Conservation (phyloP, 2,329 filamentous ascomycete species). For the Sporothrix dimorphospora region DNA sequence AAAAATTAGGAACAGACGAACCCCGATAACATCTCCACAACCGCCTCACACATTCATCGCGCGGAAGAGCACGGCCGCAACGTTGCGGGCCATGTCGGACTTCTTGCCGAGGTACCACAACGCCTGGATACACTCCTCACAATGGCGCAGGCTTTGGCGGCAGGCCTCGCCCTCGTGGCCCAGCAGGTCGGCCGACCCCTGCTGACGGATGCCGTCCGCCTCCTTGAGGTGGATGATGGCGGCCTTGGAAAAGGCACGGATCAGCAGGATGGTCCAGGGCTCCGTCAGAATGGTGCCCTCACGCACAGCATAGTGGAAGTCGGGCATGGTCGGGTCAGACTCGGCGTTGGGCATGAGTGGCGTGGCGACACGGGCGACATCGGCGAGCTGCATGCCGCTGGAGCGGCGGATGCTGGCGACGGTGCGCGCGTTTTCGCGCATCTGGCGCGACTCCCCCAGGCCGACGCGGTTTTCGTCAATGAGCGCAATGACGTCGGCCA, state of each 20-base stretch:
- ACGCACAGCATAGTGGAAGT: conserved; percentile 58
- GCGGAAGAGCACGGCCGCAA: conserved; percentile 66
- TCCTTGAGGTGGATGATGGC: conserved; percentile 45
- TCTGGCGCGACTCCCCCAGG: conserved; percentile 35
- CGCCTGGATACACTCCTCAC: conserved; percentile 55
- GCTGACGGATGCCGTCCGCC: conserved; percentile 38
- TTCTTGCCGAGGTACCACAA: conserved; percentile 60
- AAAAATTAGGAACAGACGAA: not conserved
- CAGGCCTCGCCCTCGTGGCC: conserved; percentile 34
- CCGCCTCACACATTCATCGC: conserved; percentile 52
- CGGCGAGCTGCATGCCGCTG: conserved; percentile 52
- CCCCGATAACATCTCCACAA: not conserved
- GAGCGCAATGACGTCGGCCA: conserved; percentile 57
- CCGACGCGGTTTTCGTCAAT: conserved; percentile 49
- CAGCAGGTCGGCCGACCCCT: conserved; percentile 36
- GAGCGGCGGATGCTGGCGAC: conserved; percentile 47
- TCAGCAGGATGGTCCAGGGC: conserved; percentile 61
- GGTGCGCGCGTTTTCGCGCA: conserved; percentile 41
- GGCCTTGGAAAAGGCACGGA: conserved; percentile 56
- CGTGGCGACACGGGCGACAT: conserved; percentile 53
- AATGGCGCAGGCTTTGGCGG: conserved; percentile 43
- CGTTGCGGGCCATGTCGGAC: conserved; percentile 51
- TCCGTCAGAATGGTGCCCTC: conserved; percentile 61
- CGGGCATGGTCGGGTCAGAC: conserved; percentile 40
- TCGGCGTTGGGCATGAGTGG: conserved; percentile 30